Base-by-base conservation (phyloP, 495 filamentous ascomycete species). In the Talaromyces adpressus region DNA sequence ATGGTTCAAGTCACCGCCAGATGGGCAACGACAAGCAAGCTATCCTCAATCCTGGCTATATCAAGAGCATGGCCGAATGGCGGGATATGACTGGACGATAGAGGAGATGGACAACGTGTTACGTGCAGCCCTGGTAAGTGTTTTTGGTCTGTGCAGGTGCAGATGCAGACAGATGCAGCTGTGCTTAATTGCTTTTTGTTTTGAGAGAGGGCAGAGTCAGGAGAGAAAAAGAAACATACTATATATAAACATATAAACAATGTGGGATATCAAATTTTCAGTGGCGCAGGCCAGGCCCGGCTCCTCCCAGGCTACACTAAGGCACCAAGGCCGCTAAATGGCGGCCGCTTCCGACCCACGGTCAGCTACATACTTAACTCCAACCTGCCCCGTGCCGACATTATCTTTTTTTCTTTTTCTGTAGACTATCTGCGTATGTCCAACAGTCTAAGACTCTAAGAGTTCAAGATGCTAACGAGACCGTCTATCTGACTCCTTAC, bases 141-240 rank as follows among this genome's bases (percentile, higher is more conserved):
- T 41, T 41, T n/a, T 6, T 45, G 39, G n/a, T 45, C 39, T 16
- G 39, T 16, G n/a, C 39, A 45, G 39, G 18, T 16, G 18, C 29
- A 29, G 29, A 29, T 29, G 25, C 27, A 27, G 27, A 27, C 6
- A 6, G 29, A 30, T 30, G 29, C 29, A 30, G 7, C 7, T 30
- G 18, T 53, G 22, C 8, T 52, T 52, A 52, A 54, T 54, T 54
- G 49, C 6, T 23, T 52, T 52, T 6, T 29, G 3, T 4, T 29
- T 29, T 29, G 29, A 30, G 29, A 30, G 29, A 0, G 7, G 36
- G 12, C 36, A 41, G 36, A 41, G 14, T 41, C 36, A 41, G 36
- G 36, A 39, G 20, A 56, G 52, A 56, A 56, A 56, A 56, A 56
- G 52, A 56, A 54, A 56, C n/a, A n/a, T n/a, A n/a, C n/a, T n/a